These are phyloP conservation scores for Moesziomyces sp. DNA, from an alignment of 1,284 basidiomycete species.

Conservation along the genomic window DNA sequence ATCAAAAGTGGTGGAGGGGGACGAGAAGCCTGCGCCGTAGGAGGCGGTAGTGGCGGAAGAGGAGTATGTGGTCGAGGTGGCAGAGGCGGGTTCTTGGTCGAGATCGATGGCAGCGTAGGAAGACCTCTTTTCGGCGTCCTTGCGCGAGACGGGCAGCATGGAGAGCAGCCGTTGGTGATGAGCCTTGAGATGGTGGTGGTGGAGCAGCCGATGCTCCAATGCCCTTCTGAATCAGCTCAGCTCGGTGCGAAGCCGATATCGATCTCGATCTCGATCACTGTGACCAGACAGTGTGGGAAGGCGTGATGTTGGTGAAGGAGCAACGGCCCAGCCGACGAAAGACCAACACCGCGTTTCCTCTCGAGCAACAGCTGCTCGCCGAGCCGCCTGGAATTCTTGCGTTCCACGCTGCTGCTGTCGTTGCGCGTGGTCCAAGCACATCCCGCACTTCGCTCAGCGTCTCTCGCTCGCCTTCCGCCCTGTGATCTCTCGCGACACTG, in stretches of 20 bases:
- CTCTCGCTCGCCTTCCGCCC: background rate
- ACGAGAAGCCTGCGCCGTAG: conserved; percentile 16
- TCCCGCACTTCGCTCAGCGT: background rate
- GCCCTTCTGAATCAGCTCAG: background rate
- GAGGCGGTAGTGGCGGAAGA: conserved; percentile 9
- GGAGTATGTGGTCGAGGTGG: background rate
- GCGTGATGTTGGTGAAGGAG: no score
- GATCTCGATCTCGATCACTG: no score
- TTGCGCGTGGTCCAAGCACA: conserved; percentile 19
- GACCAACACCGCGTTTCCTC: conserved; percentile 4
- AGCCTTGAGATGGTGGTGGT: conserved; percentile 3
- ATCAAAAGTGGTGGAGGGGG: conserved; percentile 12
- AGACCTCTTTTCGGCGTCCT: conserved; percentile 37
- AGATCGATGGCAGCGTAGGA: conserved; percentile 33
- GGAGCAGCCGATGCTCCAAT: conserved; percentile 2
- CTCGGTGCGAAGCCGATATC: no score
- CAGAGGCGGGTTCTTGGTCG: conserved; percentile 2
- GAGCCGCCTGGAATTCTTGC: conserved; percentile 12
- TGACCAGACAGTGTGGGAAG: no score
- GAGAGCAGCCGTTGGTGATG: conserved; percentile 12
- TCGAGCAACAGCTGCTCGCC: conserved; percentile 1
- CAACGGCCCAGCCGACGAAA: background rate
- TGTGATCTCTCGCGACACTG: conserved; percentile 4
- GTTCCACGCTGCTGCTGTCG: conserved; percentile 6
- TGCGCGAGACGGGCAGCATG: conserved; percentile 44